Evolutionary conservation across 805 yeast species (phyloP).

Genomic region (Saccharomycopsis schoenii): DNA sequence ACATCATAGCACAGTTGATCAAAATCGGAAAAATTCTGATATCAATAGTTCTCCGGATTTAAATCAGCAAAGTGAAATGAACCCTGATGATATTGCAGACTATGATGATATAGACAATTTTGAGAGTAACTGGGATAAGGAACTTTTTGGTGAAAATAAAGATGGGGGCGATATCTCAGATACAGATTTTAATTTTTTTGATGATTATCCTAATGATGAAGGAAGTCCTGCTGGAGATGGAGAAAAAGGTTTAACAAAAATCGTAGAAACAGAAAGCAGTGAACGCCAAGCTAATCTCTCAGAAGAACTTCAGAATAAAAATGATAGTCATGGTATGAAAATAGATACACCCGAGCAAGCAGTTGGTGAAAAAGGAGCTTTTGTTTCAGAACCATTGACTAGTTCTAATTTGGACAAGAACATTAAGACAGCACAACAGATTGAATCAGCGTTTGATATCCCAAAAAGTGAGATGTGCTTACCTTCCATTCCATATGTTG

Average conservation of each 20-base stretch:
- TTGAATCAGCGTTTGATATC: constrained; percentile 43
- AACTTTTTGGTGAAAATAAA: constrained; percentile 26
- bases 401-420: constrained; percentile 23
- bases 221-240: background rate
- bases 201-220: constrained; percentile 7
- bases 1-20: background rate
- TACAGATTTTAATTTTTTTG: constrained; percentile 24
- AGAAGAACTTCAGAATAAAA: background rate
- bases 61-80: background rate
- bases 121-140: constrained; percentile 27
- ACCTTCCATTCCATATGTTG: constrained; percentile 41
- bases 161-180: constrained; percentile 21
- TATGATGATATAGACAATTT: constrained; percentile 2
- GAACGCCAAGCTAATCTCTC: background rate
- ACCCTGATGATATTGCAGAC: background rate
- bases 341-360: background rate
- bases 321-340: background rate
- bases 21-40: background rate
- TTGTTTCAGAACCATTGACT: background rate
- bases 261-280: background rate
- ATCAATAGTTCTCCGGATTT: background rate
- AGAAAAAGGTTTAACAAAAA: background rate
- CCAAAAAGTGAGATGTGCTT: constrained; percentile 52
- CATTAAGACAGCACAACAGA: constrained; percentile 23
- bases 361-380: background rate